Conservation (phyloP, 192 early-diverging fungal genomes). For the Globomyces pollinis-pini region DNA sequence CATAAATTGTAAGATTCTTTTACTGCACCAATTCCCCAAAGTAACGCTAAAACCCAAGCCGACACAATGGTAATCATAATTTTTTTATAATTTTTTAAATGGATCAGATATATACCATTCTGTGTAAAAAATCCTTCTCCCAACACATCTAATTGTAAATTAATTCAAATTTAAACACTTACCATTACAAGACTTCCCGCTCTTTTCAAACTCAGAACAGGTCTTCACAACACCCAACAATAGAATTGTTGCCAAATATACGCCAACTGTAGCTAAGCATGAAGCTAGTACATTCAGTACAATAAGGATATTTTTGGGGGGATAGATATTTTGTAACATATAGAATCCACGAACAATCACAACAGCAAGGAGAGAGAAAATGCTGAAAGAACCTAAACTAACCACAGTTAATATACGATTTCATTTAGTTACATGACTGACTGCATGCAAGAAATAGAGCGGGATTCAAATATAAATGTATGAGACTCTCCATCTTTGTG, state of each 20-base stretch:
- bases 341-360: slow-evolving; percentile 11
- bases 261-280: slow-evolving; percentile 4
- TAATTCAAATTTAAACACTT: too few species aligned
- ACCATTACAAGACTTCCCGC: slow-evolving; percentile 10
- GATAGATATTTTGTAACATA: slow-evolving; percentile 15
- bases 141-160: too few species aligned
- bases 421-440: not conserved
- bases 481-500: not conserved
- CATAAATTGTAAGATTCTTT: too few species aligned
- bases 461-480: slow-evolving; percentile 5
- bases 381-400: not conserved
- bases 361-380: not conserved
- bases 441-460: not conserved
- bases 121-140: slow-evolving; percentile 28
- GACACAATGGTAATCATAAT: slow-evolving; percentile 17
- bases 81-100: slow-evolving; percentile 23
- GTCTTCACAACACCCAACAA: slow-evolving; percentile 23
- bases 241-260: slow-evolving; percentile 24
- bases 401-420: too few species aligned
- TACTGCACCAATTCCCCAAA: too few species aligned
- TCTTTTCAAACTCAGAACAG: slow-evolving; percentile 21
- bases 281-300: slow-evolving; percentile 21
- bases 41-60: slow-evolving; percentile 17
- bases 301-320: slow-evolving; percentile 21
- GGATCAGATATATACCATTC: slow-evolving; percentile 14